Evolutionary conservation across 2,329 filamentous ascomycete genomes (phyloP), one percentile per base, ranked within the genome.

Genomic region (Beauveria rudraprayagi): DNA sequence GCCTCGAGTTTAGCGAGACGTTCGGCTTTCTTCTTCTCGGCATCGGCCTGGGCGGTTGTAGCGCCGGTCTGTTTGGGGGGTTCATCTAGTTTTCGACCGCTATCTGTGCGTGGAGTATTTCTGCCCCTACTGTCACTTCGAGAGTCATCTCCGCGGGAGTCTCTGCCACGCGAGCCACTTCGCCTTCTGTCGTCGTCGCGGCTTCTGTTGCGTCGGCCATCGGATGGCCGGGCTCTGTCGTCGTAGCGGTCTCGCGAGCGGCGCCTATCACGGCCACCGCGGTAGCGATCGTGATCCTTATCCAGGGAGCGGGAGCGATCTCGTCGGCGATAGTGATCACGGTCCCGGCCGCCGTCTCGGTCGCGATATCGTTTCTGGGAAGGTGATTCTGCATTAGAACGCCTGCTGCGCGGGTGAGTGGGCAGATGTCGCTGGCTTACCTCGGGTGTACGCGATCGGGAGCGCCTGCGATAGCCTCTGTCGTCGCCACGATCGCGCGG

Each of bases 1-100:
- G 90, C 90, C 72, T 93, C 90, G 30, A 96, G 76, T 71, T 91
- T 92, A 30, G 90, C 90, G 48, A 92, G 80, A 64, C 90, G 81
- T 72, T 93, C 90, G 55, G 88, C 89, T 72, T 92, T 91, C 60
- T 75, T 63, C 70, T 89, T 91, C 55, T 91, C 86, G 63, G 85
- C 83, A 68, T 91, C 89, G 34, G 83, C 80, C 68, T 85, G 85
- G 19, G 75, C 74, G 50, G 78, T 75, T 58, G 79, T 71, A 44
- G 70, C 69, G 44, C 65, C 28, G 63, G 69, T 86, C 87, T 47
- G 50, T 40, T 60, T 60, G 7, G 50, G n/a, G n/a, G 30, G 16
- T 22, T 41, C 56, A 19, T 50, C 56, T 3, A 10, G n/a, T 19
- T 7, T 57, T 37, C 55, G 55, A 17, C 44, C 55, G 30, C 55